phyloP scores from a whole-genome alignment of 352 stramenopile genomes.

The Globisporangium splendens region DNA sequence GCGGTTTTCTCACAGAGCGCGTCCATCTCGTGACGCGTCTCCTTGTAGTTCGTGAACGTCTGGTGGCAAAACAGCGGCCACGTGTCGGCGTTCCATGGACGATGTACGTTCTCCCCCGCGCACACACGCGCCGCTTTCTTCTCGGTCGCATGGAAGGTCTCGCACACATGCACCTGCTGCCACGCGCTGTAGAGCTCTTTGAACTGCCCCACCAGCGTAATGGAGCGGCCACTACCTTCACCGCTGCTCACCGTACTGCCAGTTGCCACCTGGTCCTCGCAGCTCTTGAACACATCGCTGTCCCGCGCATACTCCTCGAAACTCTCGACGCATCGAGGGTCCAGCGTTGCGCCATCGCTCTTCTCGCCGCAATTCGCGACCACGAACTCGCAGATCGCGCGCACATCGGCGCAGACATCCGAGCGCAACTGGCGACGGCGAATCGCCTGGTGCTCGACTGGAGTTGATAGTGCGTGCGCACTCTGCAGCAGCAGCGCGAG shows the following conservation, averaged over 20 bases:
- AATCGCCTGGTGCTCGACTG: background rate
- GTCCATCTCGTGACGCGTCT: constrained; percentile 39
- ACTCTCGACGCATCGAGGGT: constrained; percentile 35
- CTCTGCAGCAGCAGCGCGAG: background rate
- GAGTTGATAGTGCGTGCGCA: background rate
- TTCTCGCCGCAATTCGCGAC: constrained; percentile 26
- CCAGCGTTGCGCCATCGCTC: constrained; percentile 1
- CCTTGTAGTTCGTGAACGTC: constrained; percentile 51
- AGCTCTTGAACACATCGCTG: constrained; percentile 32
- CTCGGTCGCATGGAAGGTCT: constrained; percentile 50
- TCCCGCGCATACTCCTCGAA: constrained; percentile 53
- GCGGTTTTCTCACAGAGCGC: constrained; percentile 34
- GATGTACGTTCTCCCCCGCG: constrained; percentile 30
- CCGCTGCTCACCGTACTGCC: constrained; percentile 3
- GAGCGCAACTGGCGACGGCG: background rate
- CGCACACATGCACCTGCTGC: constrained; percentile 44
- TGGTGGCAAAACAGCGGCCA: constrained; percentile 60
- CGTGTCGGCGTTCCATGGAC: constrained; percentile 40
- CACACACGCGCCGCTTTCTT: constrained; percentile 41
- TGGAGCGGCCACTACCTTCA: constrained; percentile 4
- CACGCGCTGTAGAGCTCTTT: constrained; percentile 38
- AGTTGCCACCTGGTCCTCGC: constrained; percentile 17
- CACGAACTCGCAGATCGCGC: constrained; percentile 39
- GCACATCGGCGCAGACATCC: constrained; percentile 36
- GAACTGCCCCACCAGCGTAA: constrained; percentile 16